Conservation (phyloP, 495 filamentous ascomycete species). For the Penicillium simplicissimum region DNA sequence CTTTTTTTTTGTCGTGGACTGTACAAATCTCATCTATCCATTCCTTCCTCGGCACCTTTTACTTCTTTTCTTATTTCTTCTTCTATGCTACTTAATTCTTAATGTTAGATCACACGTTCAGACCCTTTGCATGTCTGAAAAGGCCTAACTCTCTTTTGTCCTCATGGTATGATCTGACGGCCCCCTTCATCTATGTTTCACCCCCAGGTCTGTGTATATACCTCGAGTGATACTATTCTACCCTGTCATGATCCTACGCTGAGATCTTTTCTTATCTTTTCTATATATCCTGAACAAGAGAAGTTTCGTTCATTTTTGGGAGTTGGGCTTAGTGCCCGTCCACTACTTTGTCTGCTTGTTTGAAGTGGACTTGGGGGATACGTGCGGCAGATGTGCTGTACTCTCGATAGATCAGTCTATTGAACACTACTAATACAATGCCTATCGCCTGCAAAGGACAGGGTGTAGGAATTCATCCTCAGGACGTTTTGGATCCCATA, state of each 20-base stretch:
- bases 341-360: not conserved
- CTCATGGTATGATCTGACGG: too few relatives aligned
- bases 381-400: not conserved
- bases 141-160: too few relatives aligned
- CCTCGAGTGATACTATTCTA: slow-evolving; percentile 2
- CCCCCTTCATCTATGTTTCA: too few relatives aligned
- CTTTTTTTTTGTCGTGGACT: not conserved
- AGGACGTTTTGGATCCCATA: not conserved
- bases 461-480: not conserved
- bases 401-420: slow-evolving; percentile 15
- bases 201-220: slow-evolving; percentile 20
- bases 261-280: not conserved
- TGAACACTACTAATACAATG: not conserved
- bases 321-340: not conserved
- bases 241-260: not conserved
- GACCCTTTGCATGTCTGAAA: too few relatives aligned
- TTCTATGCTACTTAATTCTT: not conserved
- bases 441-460: not conserved
- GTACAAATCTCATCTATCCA: not conserved
- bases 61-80: not conserved
- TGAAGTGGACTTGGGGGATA: not conserved
- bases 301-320: not conserved
- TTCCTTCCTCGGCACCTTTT: not conserved
- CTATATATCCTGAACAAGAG: slow-evolving; percentile 19
- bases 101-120: not conserved